Evolutionary conservation across 345 rosid genomes (phyloP).

Genomic region (Noccaea caerulescens): DNA sequence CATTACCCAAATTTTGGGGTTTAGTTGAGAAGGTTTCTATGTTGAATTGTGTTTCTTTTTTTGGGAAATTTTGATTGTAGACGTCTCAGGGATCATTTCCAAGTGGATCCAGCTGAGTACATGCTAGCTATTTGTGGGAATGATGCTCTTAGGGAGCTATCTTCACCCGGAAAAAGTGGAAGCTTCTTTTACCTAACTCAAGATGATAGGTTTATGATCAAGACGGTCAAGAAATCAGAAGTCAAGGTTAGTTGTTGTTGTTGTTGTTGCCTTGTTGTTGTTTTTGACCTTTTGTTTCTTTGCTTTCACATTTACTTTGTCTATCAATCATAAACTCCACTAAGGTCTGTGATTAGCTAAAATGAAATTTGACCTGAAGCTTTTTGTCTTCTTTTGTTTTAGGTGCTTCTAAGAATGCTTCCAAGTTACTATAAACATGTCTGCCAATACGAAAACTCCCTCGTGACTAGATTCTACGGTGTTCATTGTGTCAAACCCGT

Average conservation of each 20-base stretch:
- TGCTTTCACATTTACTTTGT: slow-evolving; percentile 42
- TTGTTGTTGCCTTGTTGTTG: slow-evolving; percentile 21
- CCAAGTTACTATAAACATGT: slow-evolving; percentile 82
- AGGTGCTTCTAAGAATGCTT: slow-evolving; percentile 97
- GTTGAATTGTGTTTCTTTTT: slow-evolving; percentile 27
- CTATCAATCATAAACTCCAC: slow-evolving; percentile 34
- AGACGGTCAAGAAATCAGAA: slow-evolving; percentile 96
- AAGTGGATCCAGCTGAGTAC: slow-evolving; percentile 90
- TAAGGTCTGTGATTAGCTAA: slow-evolving; percentile 34
- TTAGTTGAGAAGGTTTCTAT: slow-evolving; percentile 24
- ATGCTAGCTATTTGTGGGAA: slow-evolving; percentile 96
- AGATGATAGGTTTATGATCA: slow-evolving; percentile 96
- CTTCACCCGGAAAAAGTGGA: slow-evolving; percentile 99
- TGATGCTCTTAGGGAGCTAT: slow-evolving; percentile 93
- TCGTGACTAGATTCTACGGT: slow-evolving; percentile 91
- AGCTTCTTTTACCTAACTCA: slow-evolving; percentile 97
- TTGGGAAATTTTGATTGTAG: slow-evolving; percentile 50
- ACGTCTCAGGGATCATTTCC: slow-evolving; percentile 85
- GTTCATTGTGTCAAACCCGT: slow-evolving; percentile 94
- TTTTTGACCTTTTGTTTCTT: slow-evolving; percentile 31
- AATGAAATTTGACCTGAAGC: slow-evolving; percentile 39
- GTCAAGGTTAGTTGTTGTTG: slow-evolving; percentile 74
- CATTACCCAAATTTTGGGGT: slow-evolving; percentile 7
- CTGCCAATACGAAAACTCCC: slow-evolving; percentile 71
- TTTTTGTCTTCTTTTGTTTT: slow-evolving; percentile 38